Evolutionary conservation across 306 rosid species (phyloP), one percentile per base, ranked within the genome.

Genomic region (Neltuma alba): DNA sequence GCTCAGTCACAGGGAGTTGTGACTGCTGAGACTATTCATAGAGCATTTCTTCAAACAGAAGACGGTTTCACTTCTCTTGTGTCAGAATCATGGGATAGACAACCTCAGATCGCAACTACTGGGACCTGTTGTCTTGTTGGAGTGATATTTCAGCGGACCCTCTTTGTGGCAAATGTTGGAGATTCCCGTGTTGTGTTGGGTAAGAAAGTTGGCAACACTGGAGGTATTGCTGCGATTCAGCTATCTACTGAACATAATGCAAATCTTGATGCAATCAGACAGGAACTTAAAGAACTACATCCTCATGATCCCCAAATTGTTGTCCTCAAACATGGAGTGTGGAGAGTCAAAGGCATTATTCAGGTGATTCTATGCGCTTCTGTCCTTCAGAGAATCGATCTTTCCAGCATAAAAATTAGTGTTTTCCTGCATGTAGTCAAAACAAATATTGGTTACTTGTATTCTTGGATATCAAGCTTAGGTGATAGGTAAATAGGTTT

Each of bases 301-400:
- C 94, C 97, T 2, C 28, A 91, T 71, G 98, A 93, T 85, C 89
- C 98, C 74, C 88, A 91, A 79, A 84, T 93, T 74, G 98, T 91
- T 48, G 94, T 90, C 61, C 89, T 87, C 64, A 93, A 75, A 89
- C 95, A 89, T 76, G 98, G 97, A 61, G 95, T 93, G 75, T 93
- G 98, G 98, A 90, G 97, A 86, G 98, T 93, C 70, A 93, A 93
- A 83, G 98, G 98, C 81, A 93, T 93, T 77, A 93, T 93, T 74
- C 98, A 93, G 98, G 98, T 93, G 79, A 78, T 76, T 61, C 63
- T 27, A 21, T 58, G 30, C 80, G 18, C 55, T 77, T 50, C 15
- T 18, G 12, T 34, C 25, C 64, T 3, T 42, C 37, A 9, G 10
- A 50, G 58, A 28, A 34, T 37, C 9, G 6, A 12, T 70, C 18